Evolutionary conservation across 495 filamentous ascomycete species (phyloP), one percentile per base, ranked within the genome.

Genomic region (Xylaria grammica): DNA sequence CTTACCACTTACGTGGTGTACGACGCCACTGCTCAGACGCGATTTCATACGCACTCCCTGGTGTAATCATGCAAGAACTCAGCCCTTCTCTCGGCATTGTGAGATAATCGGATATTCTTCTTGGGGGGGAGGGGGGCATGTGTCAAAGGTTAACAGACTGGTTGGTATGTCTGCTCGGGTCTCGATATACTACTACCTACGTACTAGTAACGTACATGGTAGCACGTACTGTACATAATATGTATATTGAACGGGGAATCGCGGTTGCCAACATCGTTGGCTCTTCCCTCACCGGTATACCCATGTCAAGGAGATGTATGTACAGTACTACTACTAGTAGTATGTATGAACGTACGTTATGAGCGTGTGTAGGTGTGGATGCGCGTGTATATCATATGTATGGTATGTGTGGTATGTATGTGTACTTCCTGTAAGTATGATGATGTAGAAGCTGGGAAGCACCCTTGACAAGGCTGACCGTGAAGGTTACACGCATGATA

Each of bases 401-500:
- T n/a, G n/a, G n/a, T 34, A 53, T 20, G 50, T 53, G 34, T 32
- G 40, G 53, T 57, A 44, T 44, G 53, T 44, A 44, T 44, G 34
- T 44, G 24, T 50, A 29, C 26, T 50, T 24, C 26, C 26, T 60
- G 26, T 53, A 53, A 4, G 54, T 29, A 29, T 42, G 7, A n/a
- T n/a, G n/a, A 20, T 52, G 29, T 53, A 54, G 32, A 54, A 58
- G 54, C 54, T 40, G 38, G 54, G 36, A 36, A 45, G 38, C 36
- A 58, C 54, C 54, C 54, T 58, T 58, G 54, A 42, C 22, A 22
- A 42, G 19, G 6, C 8, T 42, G 36, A 51, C 22, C 59, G 59
- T 45, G 40, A 3, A 40, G 13, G 59, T 62, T 53, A 62, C 60
- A 62, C 60, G 60, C 60, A 62, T 62, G 49, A 62, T 42, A 30